Evolutionary conservation across 106 monocot genomes (phyloP).

Genomic region (Dendrobium huoshanense): DNA sequence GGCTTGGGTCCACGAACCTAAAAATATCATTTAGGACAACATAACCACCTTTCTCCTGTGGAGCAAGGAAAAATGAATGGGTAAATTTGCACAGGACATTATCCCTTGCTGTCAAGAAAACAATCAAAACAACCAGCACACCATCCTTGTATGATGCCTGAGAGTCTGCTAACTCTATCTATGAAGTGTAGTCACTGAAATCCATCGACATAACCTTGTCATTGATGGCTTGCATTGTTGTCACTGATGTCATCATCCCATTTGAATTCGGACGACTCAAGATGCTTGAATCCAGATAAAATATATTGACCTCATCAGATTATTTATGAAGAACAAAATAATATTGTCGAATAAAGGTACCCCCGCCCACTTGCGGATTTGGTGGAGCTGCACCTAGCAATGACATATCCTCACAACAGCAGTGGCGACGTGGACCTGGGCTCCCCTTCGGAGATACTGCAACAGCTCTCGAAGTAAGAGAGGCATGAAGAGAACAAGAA

Average conservation of each 20-base stretch:
- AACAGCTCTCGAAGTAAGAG: not conserved
- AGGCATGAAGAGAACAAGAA: not conserved
- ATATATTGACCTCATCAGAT: conserved; percentile 47
- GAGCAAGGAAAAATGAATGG: conserved; percentile 79
- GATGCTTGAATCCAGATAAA: conserved; percentile 72
- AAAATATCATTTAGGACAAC: conserved; percentile 75
- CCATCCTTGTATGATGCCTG: conserved; percentile 38
- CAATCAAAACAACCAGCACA: conserved; percentile 45
- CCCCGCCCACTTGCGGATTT: conserved; percentile 59
- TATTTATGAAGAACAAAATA: conserved; percentile 53
- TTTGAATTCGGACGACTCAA: conserved; percentile 48
- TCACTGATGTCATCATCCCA: conserved; percentile 54
- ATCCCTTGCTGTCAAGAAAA: conserved; percentile 36
- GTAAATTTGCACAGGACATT: conserved; percentile 39
- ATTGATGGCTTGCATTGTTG: conserved; percentile 46
- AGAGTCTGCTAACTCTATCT: conserved; percentile 44
- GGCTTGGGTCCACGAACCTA: conserved; percentile 31
- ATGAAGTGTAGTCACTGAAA: conserved; percentile 26
- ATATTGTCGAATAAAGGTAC: conserved; percentile 71
- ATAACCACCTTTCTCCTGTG: conserved; percentile 58
- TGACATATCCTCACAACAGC: conserved; percentile 30
- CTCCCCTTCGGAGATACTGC: not conserved
- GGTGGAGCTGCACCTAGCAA: conserved; percentile 28
- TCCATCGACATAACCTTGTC: conserved; percentile 40
- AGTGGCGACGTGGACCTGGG: not conserved